These are phyloP conservation scores for Chlamydomonas incerta DNA, from an alignment of 139 green algal species.

Conservation along the genomic window DNA sequence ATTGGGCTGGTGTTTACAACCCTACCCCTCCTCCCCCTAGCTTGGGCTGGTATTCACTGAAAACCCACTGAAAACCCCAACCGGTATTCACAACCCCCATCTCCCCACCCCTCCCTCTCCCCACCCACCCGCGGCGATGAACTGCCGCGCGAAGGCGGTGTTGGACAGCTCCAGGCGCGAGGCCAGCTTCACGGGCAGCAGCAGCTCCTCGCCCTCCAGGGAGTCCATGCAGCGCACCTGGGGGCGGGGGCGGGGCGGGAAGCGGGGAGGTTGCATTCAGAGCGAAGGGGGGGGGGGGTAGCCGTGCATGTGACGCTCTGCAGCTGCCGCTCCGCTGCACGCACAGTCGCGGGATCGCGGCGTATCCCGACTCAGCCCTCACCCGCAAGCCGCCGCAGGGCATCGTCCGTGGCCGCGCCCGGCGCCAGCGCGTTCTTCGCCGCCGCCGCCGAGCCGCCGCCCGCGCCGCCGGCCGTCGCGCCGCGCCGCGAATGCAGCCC, in stretches of 20 bases:
- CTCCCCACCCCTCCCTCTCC: no score
- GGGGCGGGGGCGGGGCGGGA: neutral
- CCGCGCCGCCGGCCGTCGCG: neutral
- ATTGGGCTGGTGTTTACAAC: no score
- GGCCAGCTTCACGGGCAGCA: constrained; percentile 54
- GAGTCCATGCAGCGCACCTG: constrained; percentile 39
- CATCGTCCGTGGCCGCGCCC: constrained; percentile 49
- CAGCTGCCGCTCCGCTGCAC: no score
- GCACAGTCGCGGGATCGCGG: no score
- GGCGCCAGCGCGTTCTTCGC: constrained; percentile 43
- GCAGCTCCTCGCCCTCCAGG: constrained; percentile 46
- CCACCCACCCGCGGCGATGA: constrained; percentile 2
- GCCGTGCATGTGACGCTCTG: no score
- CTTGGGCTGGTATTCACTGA: no score
- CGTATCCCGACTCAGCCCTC: no score
- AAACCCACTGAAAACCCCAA: no score
- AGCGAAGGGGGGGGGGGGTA: no score
- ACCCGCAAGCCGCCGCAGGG: constrained; percentile 54
- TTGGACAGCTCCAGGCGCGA: constrained; percentile 59
- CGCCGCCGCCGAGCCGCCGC: constrained; percentile 36
- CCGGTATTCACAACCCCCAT: no score
- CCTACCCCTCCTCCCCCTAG: no score
- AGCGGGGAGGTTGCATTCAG: no score
- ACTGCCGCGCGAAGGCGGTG: constrained; percentile 53
- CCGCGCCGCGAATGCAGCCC: constrained; percentile 42